Evolutionary conservation across 164 flowering plant species (phyloP).

Genomic region (Macadamia integrifolia): DNA sequence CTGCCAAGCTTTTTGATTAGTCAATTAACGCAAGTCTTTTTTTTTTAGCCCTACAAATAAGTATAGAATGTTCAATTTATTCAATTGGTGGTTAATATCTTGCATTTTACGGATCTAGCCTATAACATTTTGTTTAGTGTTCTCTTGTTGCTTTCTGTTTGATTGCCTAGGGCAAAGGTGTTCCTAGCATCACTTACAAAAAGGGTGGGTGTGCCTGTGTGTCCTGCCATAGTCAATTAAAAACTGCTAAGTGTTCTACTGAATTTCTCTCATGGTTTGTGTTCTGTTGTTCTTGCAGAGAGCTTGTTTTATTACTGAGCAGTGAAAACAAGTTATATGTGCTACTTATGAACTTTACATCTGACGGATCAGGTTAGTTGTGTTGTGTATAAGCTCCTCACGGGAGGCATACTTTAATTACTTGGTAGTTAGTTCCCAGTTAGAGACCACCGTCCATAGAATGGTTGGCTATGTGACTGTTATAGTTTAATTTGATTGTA

Average conservation of each 20-base stretch:
- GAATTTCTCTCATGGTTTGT: conserved; percentile 4
- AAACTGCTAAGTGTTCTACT: background rate
- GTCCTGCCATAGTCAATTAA: background rate
- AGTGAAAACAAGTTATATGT: conserved; percentile 51
- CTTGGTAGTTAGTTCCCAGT: background rate
- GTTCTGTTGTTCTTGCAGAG: conserved; percentile 34
- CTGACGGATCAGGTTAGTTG: conserved; percentile 56
- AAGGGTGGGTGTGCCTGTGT: background rate
- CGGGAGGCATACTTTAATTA: conserved; percentile 3
- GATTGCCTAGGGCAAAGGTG: too few species aligned
- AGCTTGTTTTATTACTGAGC: conserved; percentile 51
- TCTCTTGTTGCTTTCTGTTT: background rate
- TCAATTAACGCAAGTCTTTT: too few species aligned
- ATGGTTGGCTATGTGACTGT: background rate
- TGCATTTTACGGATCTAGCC: too few species aligned
- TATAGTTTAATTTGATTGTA: conserved; percentile 3
- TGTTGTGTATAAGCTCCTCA: conserved; percentile 18
- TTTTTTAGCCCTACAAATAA: too few species aligned
- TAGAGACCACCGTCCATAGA: background rate
- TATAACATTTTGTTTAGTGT: too few species aligned
- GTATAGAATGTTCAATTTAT: too few species aligned
- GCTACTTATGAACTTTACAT: conserved; percentile 24
- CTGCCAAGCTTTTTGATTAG: too few species aligned
- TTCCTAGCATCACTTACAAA: too few species aligned
- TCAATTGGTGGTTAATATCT: too few species aligned